Evolutionary conservation across 73 alveolate species (phyloP), one percentile per base, ranked within the genome.

Genomic region (Paramecium caudatum): DNA sequence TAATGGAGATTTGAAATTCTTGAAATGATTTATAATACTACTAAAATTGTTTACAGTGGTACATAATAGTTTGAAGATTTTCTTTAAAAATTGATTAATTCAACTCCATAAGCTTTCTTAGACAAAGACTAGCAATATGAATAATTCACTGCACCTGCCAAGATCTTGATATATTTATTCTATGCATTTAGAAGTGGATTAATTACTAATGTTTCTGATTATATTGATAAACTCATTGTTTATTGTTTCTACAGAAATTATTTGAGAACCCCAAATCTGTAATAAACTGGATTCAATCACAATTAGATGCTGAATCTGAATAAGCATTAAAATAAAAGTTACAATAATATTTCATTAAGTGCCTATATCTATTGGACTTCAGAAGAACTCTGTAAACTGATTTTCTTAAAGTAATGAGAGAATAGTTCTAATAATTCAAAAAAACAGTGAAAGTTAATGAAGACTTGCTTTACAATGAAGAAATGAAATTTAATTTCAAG

Each of bases 41-140:
- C 45, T 83, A 70, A 83, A 55, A 47, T 83, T 32, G 55, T 47
- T 27, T 83, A 83, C 36, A 30, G 43, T 50, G 91, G 82, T 33
- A 70, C 78, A 7, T 17, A 83, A 70, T 27, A 39, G 36, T 83
- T 83, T 70, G 85, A 83, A 55, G 30, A 48, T 33, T 65, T 37
- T 34, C 82, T 55, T 37, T 45, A 83, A 37, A 70, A 83, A 50
- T 46, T 83, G 6, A 36, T 65, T 55, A 70, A 46, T 30, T 19
- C 49, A 9, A 30, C 91, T 1, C 2, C 27, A 16, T 27, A 34
- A 47, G 91, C 82, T 4, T 37, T 50, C 0, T 55, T 55, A n/a
- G 91, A 55, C 13, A 65, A 33, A 65, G 61, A 65, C 17, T 65
- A 33, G 34, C 50, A 16, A 0, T 65, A 65, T 65, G 83, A 65